These are phyloP conservation scores for Paecilomyces sp. DNA, from an alignment of 2,329 filamentous ascomycete genomes.

Conservation along the genomic window DNA sequence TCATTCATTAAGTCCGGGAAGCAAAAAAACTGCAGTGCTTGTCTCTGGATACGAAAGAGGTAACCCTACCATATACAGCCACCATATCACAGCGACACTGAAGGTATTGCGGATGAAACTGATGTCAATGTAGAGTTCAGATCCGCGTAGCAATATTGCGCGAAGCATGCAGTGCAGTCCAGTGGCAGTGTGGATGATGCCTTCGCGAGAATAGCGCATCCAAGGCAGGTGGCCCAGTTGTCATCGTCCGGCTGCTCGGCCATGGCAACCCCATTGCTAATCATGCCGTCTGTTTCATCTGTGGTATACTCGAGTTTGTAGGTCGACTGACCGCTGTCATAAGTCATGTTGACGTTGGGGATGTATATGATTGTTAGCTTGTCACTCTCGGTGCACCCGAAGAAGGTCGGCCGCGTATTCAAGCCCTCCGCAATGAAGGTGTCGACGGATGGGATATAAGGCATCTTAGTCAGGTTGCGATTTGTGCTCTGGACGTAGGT, in stretches of 20 bases:
- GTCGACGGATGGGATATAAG: constrained; percentile 61
- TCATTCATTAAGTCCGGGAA: no score
- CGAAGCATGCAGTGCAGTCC: no score
- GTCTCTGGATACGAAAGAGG: no score
- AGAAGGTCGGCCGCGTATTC: constrained; percentile 67
- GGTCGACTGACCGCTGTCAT: constrained; percentile 2
- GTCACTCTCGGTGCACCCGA: constrained; percentile 64
- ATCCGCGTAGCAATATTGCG: no score
- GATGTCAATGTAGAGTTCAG: no score
- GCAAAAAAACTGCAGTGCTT: no score
- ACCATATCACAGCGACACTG: no score
- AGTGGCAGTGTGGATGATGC: background rate
- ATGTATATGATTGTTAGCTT: constrained; percentile 67
- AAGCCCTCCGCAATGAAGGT: constrained; percentile 69
- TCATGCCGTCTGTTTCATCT: constrained; percentile 9
- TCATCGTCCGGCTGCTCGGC: constrained; percentile 7
- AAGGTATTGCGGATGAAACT: no score
- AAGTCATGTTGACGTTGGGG: constrained; percentile 50
- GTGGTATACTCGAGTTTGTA: constrained; percentile 6
- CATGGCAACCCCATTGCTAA: constrained; percentile 11
- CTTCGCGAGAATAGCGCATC: constrained; percentile 12
- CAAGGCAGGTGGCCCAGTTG: constrained; percentile 10
- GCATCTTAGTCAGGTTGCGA: constrained; percentile 60
- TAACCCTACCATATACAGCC: no score
- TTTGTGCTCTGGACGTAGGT: constrained; percentile 60